Conservation (phyloP, 345 rosid genomes). For the Abelmoschus esculentus region DNA sequence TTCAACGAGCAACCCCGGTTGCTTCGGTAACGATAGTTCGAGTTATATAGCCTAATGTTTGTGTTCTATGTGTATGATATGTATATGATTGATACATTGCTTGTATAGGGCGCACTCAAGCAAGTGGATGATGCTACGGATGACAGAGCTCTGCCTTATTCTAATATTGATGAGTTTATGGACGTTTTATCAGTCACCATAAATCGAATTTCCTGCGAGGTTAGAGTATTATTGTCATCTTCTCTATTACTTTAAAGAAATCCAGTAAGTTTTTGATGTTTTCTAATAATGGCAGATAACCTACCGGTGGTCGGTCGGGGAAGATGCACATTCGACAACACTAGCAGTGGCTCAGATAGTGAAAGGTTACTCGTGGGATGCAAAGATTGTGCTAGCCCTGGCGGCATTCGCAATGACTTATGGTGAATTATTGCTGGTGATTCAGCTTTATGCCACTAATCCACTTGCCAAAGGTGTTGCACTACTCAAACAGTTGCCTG, state of each 20-base stretch:
- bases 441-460: conserved; percentile 40
- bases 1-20: conserved; percentile 27
- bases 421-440: conserved; percentile 55
- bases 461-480: conserved; percentile 53
- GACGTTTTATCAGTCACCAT: conserved; percentile 36
- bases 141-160: conserved; percentile 21
- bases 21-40: conserved; percentile 8
- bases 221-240: conserved; percentile 1
- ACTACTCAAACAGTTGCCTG: conserved; percentile 47
- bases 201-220: conserved; percentile 55
- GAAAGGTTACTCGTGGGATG: conserved; percentile 45
- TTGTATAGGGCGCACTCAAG: conserved; percentile 20
- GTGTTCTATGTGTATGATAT: neutral
- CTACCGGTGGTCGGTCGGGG: conserved; percentile 36
- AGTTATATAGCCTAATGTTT: conserved; percentile 8
- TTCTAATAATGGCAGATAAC: conserved; percentile 28
- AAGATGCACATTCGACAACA: conserved; percentile 40
- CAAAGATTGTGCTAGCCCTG: conserved; percentile 45
- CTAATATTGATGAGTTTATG: conserved; percentile 29
- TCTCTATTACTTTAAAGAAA: neutral
- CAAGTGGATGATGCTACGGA: conserved; percentile 26
- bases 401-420: conserved; percentile 50
- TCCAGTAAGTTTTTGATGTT: neutral
- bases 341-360: conserved; percentile 13
- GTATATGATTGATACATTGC: neutral